Evolutionary conservation across 2,329 filamentous ascomycete genomes (phyloP).

Genomic region (Trichoderma afroharzianum): DNA sequence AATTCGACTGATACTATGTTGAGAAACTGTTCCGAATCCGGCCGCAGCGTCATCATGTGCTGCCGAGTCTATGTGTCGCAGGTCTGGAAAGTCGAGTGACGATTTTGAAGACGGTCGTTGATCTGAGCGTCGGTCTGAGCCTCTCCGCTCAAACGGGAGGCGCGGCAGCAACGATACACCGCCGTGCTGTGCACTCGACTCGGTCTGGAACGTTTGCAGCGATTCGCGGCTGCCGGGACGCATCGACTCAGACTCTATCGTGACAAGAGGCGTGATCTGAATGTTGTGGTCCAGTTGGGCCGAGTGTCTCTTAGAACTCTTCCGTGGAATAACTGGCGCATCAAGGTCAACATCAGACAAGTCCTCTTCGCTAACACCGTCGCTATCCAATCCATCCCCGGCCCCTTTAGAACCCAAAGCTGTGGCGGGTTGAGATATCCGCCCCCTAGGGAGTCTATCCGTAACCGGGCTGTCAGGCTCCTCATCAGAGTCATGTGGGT

Average conservation of each 20-base stretch:
- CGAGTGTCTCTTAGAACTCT: conserved; percentile 65
- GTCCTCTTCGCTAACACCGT: conserved; percentile 30
- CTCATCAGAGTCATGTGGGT: conserved; percentile 43
- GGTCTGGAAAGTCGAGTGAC: conserved; percentile 47
- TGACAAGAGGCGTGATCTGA: conserved; percentile 35
- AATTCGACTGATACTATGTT: conserved; percentile 54
- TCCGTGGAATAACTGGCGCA: conserved; percentile 63
- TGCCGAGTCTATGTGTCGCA: conserved; percentile 40
- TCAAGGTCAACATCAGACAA: conserved; percentile 38
- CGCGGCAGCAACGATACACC: conserved; percentile 24
- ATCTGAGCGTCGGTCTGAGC: conserved; percentile 52
- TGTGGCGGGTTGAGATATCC: conserved; percentile 12
- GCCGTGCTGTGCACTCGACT: not conserved
- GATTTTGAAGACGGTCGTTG: conserved; percentile 50
- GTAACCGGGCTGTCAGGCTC: conserved; percentile 36
- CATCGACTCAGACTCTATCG: conserved; percentile 24
- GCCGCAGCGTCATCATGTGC: conserved; percentile 47
- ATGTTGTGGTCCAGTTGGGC: conserved; percentile 29
- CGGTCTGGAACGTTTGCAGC: not conserved
- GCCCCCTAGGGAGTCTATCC: conserved; percentile 26
- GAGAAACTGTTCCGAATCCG: conserved; percentile 54
- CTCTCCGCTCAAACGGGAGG: conserved; percentile 56
- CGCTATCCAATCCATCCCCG: not conserved
- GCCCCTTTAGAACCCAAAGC: conserved; percentile 15
- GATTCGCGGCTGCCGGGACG: conserved; percentile 21